A percentile compares a stretch with the other conserved stretches of the same genome.
Evolutionary conservation across 805 yeast species (phyloP).

Genomic region (Barnettozyma sucrosica): DNA sequence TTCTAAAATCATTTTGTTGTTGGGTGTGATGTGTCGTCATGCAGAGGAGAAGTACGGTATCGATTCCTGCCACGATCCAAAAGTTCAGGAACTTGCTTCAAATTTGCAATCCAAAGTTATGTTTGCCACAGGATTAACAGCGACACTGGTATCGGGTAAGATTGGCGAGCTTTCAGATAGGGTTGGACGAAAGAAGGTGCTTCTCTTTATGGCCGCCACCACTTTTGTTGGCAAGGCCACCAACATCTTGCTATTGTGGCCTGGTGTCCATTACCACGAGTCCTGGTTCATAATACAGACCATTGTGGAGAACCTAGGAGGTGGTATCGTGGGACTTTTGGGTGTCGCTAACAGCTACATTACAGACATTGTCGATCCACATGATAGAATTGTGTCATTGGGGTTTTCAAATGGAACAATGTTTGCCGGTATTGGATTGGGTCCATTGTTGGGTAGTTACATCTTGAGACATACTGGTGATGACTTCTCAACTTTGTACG

Average conservation of each 20-base stretch:
- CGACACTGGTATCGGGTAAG: conserved; percentile 52
- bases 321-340: conserved; percentile 52
- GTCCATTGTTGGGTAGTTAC: conserved; percentile 55
- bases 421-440: conserved; percentile 55
- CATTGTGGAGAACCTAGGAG: conserved; percentile 48
- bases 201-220: conserved; percentile 31
- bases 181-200: conserved; percentile 51
- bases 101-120: conserved; percentile 40
- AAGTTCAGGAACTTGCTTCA: conserved; percentile 42
- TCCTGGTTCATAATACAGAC: conserved; percentile 38
- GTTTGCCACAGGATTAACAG: conserved; percentile 38
- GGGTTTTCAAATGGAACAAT: conserved; percentile 56
- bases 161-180: conserved; percentile 60
- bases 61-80: conserved; percentile 31
- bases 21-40: conserved; percentile 24
- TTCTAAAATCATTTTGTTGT: conserved; percentile 32
- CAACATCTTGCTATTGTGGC: conserved; percentile 27
- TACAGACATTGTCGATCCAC: conserved; percentile 65
- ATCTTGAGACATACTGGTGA: conserved; percentile 27
- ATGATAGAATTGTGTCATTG: conserved; percentile 49
- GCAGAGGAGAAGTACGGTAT: conserved; percentile 27
- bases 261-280: conserved; percentile 32
- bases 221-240: conserved; percentile 21
- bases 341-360: conserved; percentile 64
- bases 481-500: conserved; percentile 28